Evolutionary conservation across 2,329 filamentous ascomycete species (phyloP).

Genomic region (Pezicula rhizophila): DNA sequence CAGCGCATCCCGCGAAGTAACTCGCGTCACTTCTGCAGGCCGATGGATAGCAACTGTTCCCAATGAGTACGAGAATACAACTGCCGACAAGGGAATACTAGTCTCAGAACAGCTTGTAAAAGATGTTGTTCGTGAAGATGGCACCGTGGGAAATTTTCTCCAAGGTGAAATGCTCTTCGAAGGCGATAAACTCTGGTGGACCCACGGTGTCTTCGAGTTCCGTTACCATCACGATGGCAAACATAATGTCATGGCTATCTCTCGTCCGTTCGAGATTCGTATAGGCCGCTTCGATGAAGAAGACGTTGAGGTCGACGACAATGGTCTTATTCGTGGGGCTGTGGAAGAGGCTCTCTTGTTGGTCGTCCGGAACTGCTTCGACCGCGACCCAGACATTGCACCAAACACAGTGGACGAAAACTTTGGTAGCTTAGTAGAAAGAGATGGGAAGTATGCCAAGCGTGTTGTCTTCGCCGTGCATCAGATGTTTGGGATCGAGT

Average conservation of each 20-base stretch:
- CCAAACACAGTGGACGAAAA: conserved; percentile 71
- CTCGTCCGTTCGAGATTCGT: conserved; percentile 84
- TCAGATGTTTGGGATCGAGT: conserved; percentile 96
- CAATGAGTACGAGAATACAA: conserved; percentile 68
- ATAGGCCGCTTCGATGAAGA: conserved; percentile 76
- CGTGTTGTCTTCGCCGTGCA: conserved; percentile 90
- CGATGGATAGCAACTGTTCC: conserved; percentile 81
- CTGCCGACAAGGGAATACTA: conserved; percentile 71
- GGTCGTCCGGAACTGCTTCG: conserved; percentile 85
- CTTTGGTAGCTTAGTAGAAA: conserved; percentile 79
- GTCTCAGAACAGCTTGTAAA: conserved; percentile 56
- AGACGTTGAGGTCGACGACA: conserved; percentile 53
- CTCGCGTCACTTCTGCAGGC: conserved; percentile 77
- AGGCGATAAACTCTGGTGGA: conserved; percentile 97
- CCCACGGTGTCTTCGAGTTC: conserved; percentile 91
- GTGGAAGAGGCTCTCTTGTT: conserved; percentile 76
- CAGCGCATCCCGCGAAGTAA: conserved; percentile 79
- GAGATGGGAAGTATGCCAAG: conserved; percentile 82
- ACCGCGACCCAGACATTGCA: conserved; percentile 85
- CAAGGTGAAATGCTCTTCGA: conserved; percentile 80
- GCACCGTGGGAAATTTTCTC: conserved; percentile 52
- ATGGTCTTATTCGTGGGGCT: conserved; percentile 57
- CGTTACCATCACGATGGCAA: conserved; percentile 91
- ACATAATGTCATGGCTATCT: conserved; percentile 91
- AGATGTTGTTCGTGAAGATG: conserved; percentile 35